These are phyloP conservation scores for Chimonanthus salicifolius DNA, from an alignment of 164 flowering plant genomes.

Conservation along the genomic window DNA sequence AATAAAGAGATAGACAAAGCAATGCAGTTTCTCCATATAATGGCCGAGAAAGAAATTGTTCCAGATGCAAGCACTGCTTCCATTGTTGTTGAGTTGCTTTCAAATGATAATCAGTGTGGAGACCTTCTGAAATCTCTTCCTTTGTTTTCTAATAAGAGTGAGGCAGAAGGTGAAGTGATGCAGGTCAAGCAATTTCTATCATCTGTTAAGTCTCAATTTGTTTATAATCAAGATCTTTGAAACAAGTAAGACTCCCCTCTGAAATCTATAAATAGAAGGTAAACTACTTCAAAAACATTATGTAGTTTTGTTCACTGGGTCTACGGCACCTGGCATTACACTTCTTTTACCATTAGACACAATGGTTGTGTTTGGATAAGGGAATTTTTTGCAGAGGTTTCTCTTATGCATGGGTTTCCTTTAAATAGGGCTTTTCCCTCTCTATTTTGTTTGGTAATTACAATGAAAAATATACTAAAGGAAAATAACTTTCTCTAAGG, in stretches of 20 bases:
- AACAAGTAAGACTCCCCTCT: neutral
- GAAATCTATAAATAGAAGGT: neutral
- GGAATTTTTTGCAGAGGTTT: too few species aligned
- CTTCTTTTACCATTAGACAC: too few species aligned
- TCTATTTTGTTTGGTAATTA: too few species aligned
- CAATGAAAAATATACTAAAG: too few species aligned
- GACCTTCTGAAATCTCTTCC: slow-evolving; percentile 28
- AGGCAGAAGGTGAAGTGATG: neutral
- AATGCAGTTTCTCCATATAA: slow-evolving; percentile 39
- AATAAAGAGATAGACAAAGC: slow-evolving; percentile 23
- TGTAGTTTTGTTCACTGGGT: too few species aligned
- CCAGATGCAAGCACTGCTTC: slow-evolving; percentile 38
- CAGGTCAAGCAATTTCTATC: neutral
- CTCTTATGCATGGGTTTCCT: too few species aligned
- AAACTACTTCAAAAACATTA: too few species aligned
- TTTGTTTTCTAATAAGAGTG: slow-evolving; percentile 14
- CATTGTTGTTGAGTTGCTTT: slow-evolving; percentile 32
- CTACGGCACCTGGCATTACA: too few species aligned
- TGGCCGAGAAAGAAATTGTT: slow-evolving; percentile 30
- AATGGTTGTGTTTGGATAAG: too few species aligned
- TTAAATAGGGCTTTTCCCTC: too few species aligned
- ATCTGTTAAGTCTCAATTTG: neutral
- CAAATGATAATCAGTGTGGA: slow-evolving; percentile 25
- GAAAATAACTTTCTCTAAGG: too few species aligned
- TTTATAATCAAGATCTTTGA: neutral